Percentiles rank a stretch among this genome's conserved stretches.
Evolutionary conservation across 306 rosid genomes (phyloP).

Genomic region (Cucumis sativus): Cucumber_9930_V3 NC_026657.2:29819001-29819500

Average conservation of each 20-base stretch:
- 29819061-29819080: slow-evolving; percentile 2
- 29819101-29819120: slow-evolving; percentile 23
- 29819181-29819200: slow-evolving; percentile 19
- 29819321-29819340: slow-evolving; percentile 47
- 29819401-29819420: slow-evolving; percentile 41
- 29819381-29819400: slow-evolving; percentile 24
- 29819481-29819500: slow-evolving; percentile 47
- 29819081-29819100: neutral
- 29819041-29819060: neutral
- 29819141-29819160: slow-evolving; percentile 12
- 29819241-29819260: slow-evolving; percentile 51
- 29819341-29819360: slow-evolving; percentile 46
- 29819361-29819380: slow-evolving; percentile 42
- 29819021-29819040: neutral
- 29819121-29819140: slow-evolving; percentile 19
- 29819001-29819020: neutral
- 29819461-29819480: slow-evolving; percentile 53
- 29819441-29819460: slow-evolving; percentile 58
- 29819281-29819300: slow-evolving; percentile 20
- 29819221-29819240: slow-evolving; percentile 32
- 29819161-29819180: slow-evolving; percentile 10
- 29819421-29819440: slow-evolving; percentile 62
- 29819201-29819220: slow-evolving; percentile 29
- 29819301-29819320: slow-evolving; percentile 34
- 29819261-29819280: slow-evolving; percentile 30